phyloP scores from a whole-genome alignment of 1,139 yeast species.

The Candida neerlandica region DNA sequence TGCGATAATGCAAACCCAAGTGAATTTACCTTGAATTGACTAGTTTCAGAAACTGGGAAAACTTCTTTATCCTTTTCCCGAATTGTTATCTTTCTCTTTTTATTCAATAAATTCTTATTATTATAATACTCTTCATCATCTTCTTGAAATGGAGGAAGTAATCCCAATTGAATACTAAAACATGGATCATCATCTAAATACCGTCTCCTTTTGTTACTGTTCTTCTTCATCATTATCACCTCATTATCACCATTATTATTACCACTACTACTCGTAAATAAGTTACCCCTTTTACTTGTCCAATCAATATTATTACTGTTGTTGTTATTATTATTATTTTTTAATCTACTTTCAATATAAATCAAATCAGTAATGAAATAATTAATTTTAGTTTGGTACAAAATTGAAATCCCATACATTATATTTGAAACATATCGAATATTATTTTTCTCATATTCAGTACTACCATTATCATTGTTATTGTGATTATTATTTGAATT shows the following conservation, averaged over 20 bases:
- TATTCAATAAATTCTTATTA: conserved; percentile 8
- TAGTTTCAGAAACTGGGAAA: not conserved
- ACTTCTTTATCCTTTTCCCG: conserved; percentile 12
- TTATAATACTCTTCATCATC: conserved; percentile 11
- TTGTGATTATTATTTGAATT: conserved; percentile 17
- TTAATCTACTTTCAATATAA: conserved; percentile 28
- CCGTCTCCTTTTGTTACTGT: conserved; percentile 12
- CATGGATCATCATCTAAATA: conserved; percentile 42
- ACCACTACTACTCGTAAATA: not conserved
- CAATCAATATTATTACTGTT: too few species aligned
- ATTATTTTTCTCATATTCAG: conserved; percentile 18
- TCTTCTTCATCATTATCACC: conserved; percentile 1
- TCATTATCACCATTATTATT: not conserved
- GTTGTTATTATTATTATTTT: not conserved
- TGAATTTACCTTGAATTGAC: not conserved
- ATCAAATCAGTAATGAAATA: conserved; percentile 43
- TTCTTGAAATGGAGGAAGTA: conserved; percentile 22
- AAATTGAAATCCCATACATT: conserved; percentile 58
- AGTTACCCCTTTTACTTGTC: too few species aligned
- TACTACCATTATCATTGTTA: not conserved
- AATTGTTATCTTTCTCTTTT: conserved; percentile 21
- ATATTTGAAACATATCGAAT: conserved; percentile 53
- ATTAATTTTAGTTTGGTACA: conserved; percentile 53
- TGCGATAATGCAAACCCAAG: conserved; percentile 5
- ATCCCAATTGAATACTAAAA: conserved; percentile 38